Percentiles rank a stretch among this genome's conserved stretches.
Evolutionary conservation across 1,139 yeast species (phyloP).

Genomic region (Sugiyamaella grinbergsii): DNA sequence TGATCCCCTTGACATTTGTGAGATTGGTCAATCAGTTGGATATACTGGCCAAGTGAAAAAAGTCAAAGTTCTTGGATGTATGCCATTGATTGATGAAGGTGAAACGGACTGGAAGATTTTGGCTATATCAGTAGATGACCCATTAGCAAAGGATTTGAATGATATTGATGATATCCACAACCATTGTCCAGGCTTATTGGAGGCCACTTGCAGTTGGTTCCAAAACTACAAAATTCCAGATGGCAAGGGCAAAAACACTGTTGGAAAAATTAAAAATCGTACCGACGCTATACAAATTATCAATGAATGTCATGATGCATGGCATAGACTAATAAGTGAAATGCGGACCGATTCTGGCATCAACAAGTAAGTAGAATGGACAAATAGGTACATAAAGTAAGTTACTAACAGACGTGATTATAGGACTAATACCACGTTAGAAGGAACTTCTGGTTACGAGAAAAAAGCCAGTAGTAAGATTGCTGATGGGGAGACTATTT

Average conservation of each 20-base stretch:
- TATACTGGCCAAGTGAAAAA: slow-evolving; percentile 74
- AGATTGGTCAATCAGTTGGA: slow-evolving; percentile 72
- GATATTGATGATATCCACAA: slow-evolving; percentile 81
- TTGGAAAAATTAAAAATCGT: slow-evolving; percentile 74
- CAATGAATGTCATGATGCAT: slow-evolving; percentile 74
- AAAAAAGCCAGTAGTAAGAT: slow-evolving; percentile 18
- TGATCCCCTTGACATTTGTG: slow-evolving; percentile 96
- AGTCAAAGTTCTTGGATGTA: slow-evolving; percentile 88
- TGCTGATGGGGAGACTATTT: slow-evolving; percentile 5
- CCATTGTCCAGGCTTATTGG: slow-evolving; percentile 80
- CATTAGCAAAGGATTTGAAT: slow-evolving; percentile 71
- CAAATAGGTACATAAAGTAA: slow-evolving; percentile 10
- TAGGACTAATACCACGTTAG: slow-evolving; percentile 21
- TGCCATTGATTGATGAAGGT: slow-evolving; percentile 95
- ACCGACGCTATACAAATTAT: slow-evolving; percentile 71
- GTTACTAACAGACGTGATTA: slow-evolving; percentile 13
- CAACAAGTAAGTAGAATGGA: slow-evolving; percentile 8
- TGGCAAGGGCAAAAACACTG: slow-evolving; percentile 62
- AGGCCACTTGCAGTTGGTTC: slow-evolving; percentile 90
- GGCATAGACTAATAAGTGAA: slow-evolving; percentile 60
- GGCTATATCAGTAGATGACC: slow-evolving; percentile 80
- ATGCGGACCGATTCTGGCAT: slow-evolving; percentile 8
- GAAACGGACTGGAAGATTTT: slow-evolving; percentile 98
- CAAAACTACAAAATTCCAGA: slow-evolving; percentile 93
- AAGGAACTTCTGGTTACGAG: slow-evolving; percentile 25